Base-by-base conservation (phyloP, 768 basidiomycete species). In the Candolleomyces aberdarensis region DNA sequence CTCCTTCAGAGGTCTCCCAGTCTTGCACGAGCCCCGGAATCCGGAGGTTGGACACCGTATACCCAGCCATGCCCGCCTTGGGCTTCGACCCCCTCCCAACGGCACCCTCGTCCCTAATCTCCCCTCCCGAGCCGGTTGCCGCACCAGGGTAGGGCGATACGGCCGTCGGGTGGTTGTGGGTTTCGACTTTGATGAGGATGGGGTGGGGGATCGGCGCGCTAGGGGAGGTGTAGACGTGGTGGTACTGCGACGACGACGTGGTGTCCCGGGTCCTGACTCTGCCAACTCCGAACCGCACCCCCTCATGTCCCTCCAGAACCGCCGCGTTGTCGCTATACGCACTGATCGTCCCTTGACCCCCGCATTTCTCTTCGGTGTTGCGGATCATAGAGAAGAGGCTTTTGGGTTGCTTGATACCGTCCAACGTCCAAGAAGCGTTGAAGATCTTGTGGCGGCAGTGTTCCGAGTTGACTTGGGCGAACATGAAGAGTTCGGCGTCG, bases 401-500 rank as follows among this genome's bases (percentile, higher is more conserved):
- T 49, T 78, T 77, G 60, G 89, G 83, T 66, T 85, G 79, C 11
- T 79, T 67, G 44, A 79, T 67, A 2, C 82, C 89, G 67, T 98
- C 91, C 65, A 99, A 85, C 11, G 86, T 92, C 97, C 97, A 99
- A 15, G 91, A 83, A 0, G 97, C 96, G 71, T 99, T 99, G 81
- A 98, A 99, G 66, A 98, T 98, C 77, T 99, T 99, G 82, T 99
- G 97, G 39, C 97, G 84, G 73, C 97, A 99, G 70, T 98, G 97
- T 73, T 99, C 97, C n/a, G 96, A 98, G 77, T 99, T 99, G 72
- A 99, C 96, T 71, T 99, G 97, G 3, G 97, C 96, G 74, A 98
- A 99, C 97, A 98, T 99, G 84, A 99, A 99, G 8, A 99, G 81
- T 72, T 99, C 97, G 3, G 96, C 96, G 70, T 98, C 97, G 43